Conservation (phyloP, 2,329 filamentous ascomycete species). For the Macrophomina phaseolina region DNA sequence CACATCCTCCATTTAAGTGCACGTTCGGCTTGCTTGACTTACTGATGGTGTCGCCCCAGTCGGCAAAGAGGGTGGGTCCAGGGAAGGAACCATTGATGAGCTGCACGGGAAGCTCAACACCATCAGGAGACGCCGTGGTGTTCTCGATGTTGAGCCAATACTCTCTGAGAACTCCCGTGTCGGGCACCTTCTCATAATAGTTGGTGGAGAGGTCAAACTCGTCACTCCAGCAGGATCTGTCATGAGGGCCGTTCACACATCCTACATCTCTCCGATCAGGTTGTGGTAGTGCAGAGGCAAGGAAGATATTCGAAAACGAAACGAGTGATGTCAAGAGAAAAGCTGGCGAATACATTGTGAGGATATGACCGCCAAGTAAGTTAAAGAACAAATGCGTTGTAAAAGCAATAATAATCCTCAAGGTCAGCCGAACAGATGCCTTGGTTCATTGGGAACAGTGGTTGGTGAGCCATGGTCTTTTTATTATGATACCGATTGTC, state of each 20-base stretch:
- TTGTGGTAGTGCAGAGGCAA: neutral
- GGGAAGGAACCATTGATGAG: neutral
- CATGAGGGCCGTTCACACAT: neutral
- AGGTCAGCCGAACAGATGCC: no score
- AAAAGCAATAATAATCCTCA: no score
- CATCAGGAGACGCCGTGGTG: constrained; percentile 60
- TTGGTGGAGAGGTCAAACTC: constrained; percentile 58
- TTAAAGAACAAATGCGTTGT: no score
- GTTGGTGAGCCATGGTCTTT: no score
- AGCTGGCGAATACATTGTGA: neutral
- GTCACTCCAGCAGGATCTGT: neutral
- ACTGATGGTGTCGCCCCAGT: constrained; percentile 54
- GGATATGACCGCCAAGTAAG: no score
- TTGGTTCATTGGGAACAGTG: no score
- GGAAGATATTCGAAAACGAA: neutral
- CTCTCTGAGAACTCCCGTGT: constrained; percentile 60
- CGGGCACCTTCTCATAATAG: constrained; percentile 56
- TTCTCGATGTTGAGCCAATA: constrained; percentile 62
- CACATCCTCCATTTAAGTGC: no score
- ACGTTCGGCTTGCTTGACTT: neutral
- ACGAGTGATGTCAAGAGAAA: neutral
- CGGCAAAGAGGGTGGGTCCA: constrained; percentile 30
- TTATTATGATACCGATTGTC: no score
- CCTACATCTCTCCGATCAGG: neutral
- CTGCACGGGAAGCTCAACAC: constrained; percentile 50